These are phyloP conservation scores for Paramecium biaurelia DNA, from an alignment of 73 alveolate genomes.

Conservation along the genomic window DNA sequence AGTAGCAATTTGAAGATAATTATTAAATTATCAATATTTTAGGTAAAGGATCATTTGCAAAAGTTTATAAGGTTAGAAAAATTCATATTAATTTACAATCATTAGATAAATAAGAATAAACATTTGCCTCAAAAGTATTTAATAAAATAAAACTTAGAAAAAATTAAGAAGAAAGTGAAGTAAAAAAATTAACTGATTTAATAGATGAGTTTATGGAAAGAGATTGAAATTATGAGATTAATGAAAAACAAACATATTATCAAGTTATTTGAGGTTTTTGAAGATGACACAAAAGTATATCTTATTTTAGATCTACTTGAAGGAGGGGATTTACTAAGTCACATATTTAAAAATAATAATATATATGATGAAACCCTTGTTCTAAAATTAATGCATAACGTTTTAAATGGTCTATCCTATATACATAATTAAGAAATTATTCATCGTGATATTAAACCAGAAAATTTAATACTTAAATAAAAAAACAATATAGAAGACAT, in stretches of 20 bases:
- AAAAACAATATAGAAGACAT: not conserved
- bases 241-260: not conserved
- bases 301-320: not conserved
- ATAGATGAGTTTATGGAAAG: not conserved
- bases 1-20: not conserved
- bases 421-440: not conserved
- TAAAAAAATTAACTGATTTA: not conserved
- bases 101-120: not conserved
- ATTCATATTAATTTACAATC: not conserved
- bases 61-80: slow-evolving; percentile 83
- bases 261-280: not conserved
- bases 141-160: not conserved
- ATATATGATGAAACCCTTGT: not conserved
- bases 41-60: slow-evolving; percentile 94
- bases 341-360: not conserved
- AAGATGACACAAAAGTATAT: not conserved
- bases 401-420: not conserved
- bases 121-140: not conserved
- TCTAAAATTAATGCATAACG: not conserved
- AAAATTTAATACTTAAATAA: not conserved
- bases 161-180: not conserved
- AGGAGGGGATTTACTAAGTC: slow-evolving; percentile 13
- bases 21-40: not conserved
- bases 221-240: not conserved
- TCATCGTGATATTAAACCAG: slow-evolving; percentile 40